Evolutionary conservation across 129 eudicot genomes (phyloP).

Genomic region (Arctium minus): DNA sequence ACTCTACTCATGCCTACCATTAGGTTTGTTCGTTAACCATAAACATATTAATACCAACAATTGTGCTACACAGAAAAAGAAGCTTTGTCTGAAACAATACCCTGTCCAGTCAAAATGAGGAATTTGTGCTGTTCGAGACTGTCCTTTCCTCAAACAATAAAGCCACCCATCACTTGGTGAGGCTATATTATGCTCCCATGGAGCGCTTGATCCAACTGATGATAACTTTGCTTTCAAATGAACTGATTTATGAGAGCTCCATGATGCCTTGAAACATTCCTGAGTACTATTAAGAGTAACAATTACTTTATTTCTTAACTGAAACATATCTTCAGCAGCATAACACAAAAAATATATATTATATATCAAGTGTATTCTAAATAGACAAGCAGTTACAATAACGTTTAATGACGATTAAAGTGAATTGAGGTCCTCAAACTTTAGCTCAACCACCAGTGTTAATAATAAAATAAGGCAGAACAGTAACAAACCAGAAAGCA

Average conservation of each 20-base stretch:
- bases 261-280: conserved; percentile 87
- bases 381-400: neutral
- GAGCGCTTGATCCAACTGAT: conserved; percentile 30
- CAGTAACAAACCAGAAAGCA: conserved; percentile 80
- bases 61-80: neutral
- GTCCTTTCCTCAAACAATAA: conserved; percentile 89
- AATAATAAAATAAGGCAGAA: neutral
- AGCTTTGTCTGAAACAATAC: conserved; percentile 31
- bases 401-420: neutral
- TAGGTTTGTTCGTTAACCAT: neutral
- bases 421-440: neutral
- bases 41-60: neutral
- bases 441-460: neutral
- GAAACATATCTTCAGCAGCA: neutral
- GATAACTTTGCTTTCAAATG: conserved; percentile 73
- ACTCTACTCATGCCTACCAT: neutral
- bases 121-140: conserved; percentile 68
- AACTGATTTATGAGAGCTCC: conserved; percentile 88
- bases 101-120: conserved; percentile 98
- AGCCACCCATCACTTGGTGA: conserved; percentile 69
- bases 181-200: conserved; percentile 46
- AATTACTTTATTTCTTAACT: conserved; percentile 4
- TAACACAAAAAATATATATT: neutral
- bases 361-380: neutral
- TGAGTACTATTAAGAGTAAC: conserved; percentile 53